Evolutionary conservation across 228 moss, liverwort and hornwort species (phyloP).

Genomic region (Sphagnum magellanicum): DNA sequence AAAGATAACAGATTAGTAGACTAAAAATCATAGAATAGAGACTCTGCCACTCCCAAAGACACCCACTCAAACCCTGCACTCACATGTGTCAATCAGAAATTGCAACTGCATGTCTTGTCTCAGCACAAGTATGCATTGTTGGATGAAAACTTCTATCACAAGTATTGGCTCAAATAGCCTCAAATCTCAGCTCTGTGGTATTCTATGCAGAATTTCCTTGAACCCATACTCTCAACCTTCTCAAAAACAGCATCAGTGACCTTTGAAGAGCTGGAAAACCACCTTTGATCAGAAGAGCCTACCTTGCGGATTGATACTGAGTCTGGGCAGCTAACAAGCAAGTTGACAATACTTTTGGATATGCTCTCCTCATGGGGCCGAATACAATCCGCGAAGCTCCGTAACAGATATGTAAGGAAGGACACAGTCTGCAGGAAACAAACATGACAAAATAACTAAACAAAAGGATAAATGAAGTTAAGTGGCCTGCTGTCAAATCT

Average conservation of each 20-base stretch:
- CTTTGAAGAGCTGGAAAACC: too few relatives aligned
- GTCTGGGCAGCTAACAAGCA: conserved; percentile 97
- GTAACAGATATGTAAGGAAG: conserved; percentile 91
- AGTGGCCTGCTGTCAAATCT: too few relatives aligned
- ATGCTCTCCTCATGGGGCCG: conserved; percentile 99
- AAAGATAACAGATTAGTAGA: background rate
- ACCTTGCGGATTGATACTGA: conserved; percentile 99
- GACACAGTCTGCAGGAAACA: conserved; percentile 79
- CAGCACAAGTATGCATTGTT: too few relatives aligned
- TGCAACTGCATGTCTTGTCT: background rate
- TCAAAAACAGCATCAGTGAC: too few relatives aligned
- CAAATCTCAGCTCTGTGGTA: too few relatives aligned
- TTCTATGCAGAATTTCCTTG: too few relatives aligned
- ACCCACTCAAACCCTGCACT: background rate
- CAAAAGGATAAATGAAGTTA: too few relatives aligned
- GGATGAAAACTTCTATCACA: too few relatives aligned
- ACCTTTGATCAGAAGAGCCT: background rate
- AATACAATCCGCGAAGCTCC: conserved; percentile 95
- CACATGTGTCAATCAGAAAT: too few relatives aligned
- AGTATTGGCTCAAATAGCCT: too few relatives aligned
- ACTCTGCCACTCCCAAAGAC: background rate
- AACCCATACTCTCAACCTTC: too few relatives aligned
- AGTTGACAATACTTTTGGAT: conserved; percentile 96
- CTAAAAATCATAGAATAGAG: background rate
- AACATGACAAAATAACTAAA: background rate